These are phyloP conservation scores for Coemansia guatemalensis DNA, from an alignment of 192 early-diverging fungal genomes.

Conservation along the genomic window DNA sequence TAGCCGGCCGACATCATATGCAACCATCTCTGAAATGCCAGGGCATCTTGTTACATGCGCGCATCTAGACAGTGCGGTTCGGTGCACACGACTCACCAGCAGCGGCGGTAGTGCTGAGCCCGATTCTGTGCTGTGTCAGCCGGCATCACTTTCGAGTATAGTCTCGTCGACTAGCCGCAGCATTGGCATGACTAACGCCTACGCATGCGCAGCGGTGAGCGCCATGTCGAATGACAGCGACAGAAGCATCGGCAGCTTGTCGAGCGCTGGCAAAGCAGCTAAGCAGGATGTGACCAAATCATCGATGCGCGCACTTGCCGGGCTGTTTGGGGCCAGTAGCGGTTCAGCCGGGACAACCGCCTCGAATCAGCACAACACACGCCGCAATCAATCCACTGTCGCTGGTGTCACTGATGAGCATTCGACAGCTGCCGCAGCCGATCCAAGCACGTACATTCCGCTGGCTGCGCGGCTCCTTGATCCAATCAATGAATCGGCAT, in stretches of 20 bases:
- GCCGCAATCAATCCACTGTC: background rate
- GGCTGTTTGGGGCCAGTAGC: conserved; percentile 25
- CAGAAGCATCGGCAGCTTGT: background rate
- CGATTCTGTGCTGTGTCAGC: conserved; percentile 2
- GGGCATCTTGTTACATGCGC: conserved; percentile 33
- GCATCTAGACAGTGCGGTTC: conserved; percentile 29
- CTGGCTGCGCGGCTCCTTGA: conserved; percentile 41
- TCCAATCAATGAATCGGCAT: conserved; percentile 17
- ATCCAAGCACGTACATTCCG: conserved; percentile 33
- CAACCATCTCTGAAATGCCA: conserved; percentile 13
- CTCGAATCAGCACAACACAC: background rate
- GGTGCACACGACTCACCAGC: conserved; percentile 18
- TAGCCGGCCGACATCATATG: conserved; percentile 25
- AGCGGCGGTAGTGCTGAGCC: conserved; percentile 9
- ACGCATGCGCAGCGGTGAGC: conserved; percentile 37
- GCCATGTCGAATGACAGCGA: conserved; percentile 21
- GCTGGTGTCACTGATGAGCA: background rate
- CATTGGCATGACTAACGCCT: conserved; percentile 42
- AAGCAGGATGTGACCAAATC: conserved; percentile 2
- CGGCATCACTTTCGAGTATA: conserved; percentile 2
- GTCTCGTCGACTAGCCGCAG: conserved; percentile 8
- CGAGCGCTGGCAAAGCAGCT: background rate
- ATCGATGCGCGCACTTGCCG: conserved; percentile 21
- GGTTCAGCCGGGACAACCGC: background rate
- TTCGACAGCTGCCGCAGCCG: background rate